phyloP scores from a whole-genome alignment of 139 green algal genomes.

The Axilococcus clingmanii region DNA sequence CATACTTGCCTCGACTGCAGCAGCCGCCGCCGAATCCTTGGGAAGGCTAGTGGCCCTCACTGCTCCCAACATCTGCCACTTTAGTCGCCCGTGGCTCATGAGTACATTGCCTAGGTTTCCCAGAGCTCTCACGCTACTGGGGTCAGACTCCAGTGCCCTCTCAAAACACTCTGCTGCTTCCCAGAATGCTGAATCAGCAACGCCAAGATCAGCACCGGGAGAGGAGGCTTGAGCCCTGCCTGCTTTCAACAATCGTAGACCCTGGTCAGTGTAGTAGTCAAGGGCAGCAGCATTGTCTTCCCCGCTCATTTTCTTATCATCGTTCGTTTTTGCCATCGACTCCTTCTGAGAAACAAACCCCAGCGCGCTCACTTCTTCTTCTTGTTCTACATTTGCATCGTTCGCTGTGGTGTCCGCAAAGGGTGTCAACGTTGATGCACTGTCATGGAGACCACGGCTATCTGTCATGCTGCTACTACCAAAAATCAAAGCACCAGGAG shows the following conservation, averaged over 20 bases:
- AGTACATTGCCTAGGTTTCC: slow-evolving; percentile 27
- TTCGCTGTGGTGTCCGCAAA: neutral
- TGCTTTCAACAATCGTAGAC: slow-evolving; percentile 7
- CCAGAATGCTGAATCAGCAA: slow-evolving; percentile 8
- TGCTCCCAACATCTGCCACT: slow-evolving; percentile 8
- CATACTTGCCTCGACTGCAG: neutral
- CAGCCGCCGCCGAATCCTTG: neutral
- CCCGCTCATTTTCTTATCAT: neutral
- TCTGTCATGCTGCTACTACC: neutral
- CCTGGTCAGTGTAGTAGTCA: slow-evolving; percentile 6
- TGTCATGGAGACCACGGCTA: too few relatives aligned
- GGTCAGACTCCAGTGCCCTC: slow-evolving; percentile 1
- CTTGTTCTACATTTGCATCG: neutral
- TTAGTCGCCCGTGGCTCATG: slow-evolving; percentile 13
- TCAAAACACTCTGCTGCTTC: slow-evolving; percentile 14
- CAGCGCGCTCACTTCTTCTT: too few relatives aligned
- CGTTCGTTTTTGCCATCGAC: neutral
- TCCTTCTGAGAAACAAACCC: too few relatives aligned
- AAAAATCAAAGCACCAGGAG: neutral
- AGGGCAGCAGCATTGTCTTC: neutral
- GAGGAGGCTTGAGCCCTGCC: neutral
- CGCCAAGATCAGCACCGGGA: slow-evolving; percentile 3
- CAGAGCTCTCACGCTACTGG: slow-evolving; percentile 9
- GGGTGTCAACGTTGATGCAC: neutral
- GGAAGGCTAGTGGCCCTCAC: neutral